Evolutionary conservation across 2,329 filamentous ascomycete genomes (phyloP).

Genomic region (Beauveria sp.): DNA sequence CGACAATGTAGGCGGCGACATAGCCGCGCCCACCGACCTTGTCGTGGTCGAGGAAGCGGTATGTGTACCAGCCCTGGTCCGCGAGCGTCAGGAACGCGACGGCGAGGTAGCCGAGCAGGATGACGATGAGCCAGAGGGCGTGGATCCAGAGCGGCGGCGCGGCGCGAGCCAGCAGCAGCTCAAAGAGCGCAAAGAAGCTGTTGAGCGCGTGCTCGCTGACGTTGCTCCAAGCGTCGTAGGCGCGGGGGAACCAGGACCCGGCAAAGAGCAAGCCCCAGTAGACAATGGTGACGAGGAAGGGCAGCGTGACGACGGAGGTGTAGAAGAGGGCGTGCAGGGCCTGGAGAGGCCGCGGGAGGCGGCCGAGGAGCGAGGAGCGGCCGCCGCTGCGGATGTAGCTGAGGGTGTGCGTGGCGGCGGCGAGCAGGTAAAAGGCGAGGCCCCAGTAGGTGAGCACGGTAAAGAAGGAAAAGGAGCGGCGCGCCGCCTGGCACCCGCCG

Average conservation of each 20-base stretch:
- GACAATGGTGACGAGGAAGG: slow-evolving; percentile 62
- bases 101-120: slow-evolving; percentile 64
- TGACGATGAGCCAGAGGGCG: slow-evolving; percentile 57
- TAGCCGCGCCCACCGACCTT: slow-evolving; percentile 36
- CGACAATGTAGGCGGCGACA: slow-evolving; percentile 52
- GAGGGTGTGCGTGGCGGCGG: slow-evolving; percentile 60
- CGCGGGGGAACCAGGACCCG: slow-evolving; percentile 40
- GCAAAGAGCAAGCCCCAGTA: slow-evolving; percentile 59
- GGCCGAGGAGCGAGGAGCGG: slow-evolving; percentile 44
- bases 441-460: slow-evolving; percentile 79
- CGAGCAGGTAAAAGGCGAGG: slow-evolving; percentile 68
- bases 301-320: slow-evolving; percentile 54
- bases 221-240: slow-evolving; percentile 56
- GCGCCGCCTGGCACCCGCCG: slow-evolving; percentile 38
- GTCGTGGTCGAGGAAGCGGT: slow-evolving; percentile 66
- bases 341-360: slow-evolving; percentile 54
- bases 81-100: slow-evolving; percentile 67
- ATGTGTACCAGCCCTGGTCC: slow-evolving; percentile 67
- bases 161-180: slow-evolving; percentile 63
- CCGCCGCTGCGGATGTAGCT: slow-evolving; percentile 49
- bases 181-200: slow-evolving; percentile 64
- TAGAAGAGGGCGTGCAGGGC: slow-evolving; percentile 59
- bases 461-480: slow-evolving; percentile 69
- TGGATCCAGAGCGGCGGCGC: slow-evolving; percentile 53
- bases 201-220: slow-evolving; percentile 72